A percentile compares a stretch with the other conserved stretches of the same genome.
These are phyloP conservation scores for Alloteropsis semialata DNA, from an alignment of 176 grass and related monocot genomes.

Conservation along the genomic window DNA sequence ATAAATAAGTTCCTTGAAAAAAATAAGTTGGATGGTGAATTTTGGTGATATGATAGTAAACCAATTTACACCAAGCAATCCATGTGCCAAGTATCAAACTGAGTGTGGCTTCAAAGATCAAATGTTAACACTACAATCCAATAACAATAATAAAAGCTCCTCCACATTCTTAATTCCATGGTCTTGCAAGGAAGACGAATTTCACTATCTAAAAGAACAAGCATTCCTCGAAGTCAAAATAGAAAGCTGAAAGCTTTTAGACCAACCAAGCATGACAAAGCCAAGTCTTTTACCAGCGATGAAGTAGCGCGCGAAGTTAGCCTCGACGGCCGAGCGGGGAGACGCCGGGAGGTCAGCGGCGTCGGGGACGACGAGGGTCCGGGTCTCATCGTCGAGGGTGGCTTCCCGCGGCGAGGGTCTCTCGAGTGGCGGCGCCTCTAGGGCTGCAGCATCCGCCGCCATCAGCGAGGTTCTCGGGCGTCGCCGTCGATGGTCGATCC, in stretches of 20 bases:
- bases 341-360: slow-evolving; percentile 45
- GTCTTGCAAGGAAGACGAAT: neutral
- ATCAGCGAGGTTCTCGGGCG: neutral
- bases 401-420: neutral
- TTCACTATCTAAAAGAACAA: neutral
- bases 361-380: slow-evolving; percentile 56
- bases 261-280: neutral
- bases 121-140: no score
- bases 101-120: no score
- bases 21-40: no score
- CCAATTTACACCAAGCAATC: no score
- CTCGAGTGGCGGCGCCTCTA: neutral
- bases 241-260: neutral
- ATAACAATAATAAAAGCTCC: no score
- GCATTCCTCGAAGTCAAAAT: neutral
- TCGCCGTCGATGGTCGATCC: neutral
- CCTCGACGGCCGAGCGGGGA: slow-evolving; percentile 66
- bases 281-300: slow-evolving; percentile 19
- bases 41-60: no score
- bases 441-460: neutral
- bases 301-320: slow-evolving; percentile 77
- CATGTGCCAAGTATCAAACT: no score
- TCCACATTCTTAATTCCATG: neutral
- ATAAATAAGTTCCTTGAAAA: no score
- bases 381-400: slow-evolving; percentile 42